Base-by-base conservation (phyloP, 768 basidiomycete genomes). In the Sporobolomyces phaffii region DNA sequence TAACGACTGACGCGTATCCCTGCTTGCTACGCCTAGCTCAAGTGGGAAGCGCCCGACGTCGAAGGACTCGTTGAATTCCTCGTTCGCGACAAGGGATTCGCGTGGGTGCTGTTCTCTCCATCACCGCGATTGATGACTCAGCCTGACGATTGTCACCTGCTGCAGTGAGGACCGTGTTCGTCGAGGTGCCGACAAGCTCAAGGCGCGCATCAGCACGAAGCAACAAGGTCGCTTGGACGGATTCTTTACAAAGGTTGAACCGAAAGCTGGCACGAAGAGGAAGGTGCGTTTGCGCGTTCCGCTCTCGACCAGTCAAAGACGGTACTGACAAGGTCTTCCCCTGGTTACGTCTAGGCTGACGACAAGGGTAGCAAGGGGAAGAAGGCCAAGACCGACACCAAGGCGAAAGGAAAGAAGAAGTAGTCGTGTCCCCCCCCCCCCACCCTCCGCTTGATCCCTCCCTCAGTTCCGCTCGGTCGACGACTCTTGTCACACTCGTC, bases 51-150 rank as follows among this genome's bases (percentile, higher is more conserved):
- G 66, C 96, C 96, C 2, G 91, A 99, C 70, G 81, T 92, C 2
- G 92, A 97, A 10, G 94, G 93, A 10, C 81, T 99, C 5, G 86
- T 99, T 7, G 84, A 97, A 49, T 99, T 98, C 79, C 77, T 99
- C 28, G 93, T 97, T 20, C 85, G 80, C 41, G 89, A 97, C 75
- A 98, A 99, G 77, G 96, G 96, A 9, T 99, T 99, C 85, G 94
- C 87, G 94, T 96, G 71, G 63, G 86, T 11, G 17, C 5, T 22
- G 8, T 31, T 15, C 20, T 14, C 24, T 1, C 18, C 10, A 20
- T 26, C 22, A 7, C 31, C 0, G 22, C 22, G 22, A 24, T 18
- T 33, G n/a, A 22, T 24, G n/a, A n/a, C 9, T 1, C 41, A 24
- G 17, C 26, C 48, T 34, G 40, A 44, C 52, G 29, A 47, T 4